A percentile compares a stretch with the other conserved stretches of the same genome.
These are phyloP conservation scores for Saccharomycopsis malanga DNA, from an alignment of 805 yeast genomes.

Conservation along the genomic window DNA sequence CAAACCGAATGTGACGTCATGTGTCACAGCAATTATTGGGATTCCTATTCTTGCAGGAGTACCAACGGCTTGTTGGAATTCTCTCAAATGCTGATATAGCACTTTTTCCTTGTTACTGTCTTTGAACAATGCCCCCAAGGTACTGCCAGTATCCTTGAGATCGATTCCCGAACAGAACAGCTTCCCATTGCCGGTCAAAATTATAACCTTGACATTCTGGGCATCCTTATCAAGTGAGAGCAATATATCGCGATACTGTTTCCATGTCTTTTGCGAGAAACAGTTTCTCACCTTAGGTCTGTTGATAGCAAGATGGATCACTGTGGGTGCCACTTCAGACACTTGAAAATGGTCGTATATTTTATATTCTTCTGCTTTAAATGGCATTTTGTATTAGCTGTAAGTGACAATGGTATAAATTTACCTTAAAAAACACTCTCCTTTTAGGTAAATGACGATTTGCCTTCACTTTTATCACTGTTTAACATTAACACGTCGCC, in stretches of 20 bases:
- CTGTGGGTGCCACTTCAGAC: constrained; percentile 25
- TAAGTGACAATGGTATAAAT: too few species aligned
- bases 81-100: constrained; percentile 36
- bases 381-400: constrained; percentile 2
- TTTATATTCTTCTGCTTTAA: not conserved
- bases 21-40: constrained; percentile 61
- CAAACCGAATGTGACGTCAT: constrained; percentile 60
- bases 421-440: too few species aligned
- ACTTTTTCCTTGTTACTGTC: constrained; percentile 25
- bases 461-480: too few species aligned
- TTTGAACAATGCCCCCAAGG: not conserved
- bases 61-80: constrained; percentile 53
- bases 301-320: constrained; percentile 53
- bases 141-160: constrained; percentile 29
- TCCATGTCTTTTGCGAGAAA: constrained; percentile 48
- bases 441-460: too few species aligned
- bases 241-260: constrained; percentile 46
- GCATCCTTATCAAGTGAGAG: constrained; percentile 37
- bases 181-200: constrained; percentile 49
- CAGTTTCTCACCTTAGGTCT: constrained; percentile 57
- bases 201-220: constrained; percentile 41
- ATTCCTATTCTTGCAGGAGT: constrained; percentile 41
- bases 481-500: too few species aligned
- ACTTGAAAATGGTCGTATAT: constrained; percentile 9
- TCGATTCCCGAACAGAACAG: constrained; percentile 65